Evolutionary conservation across 176 grass and related monocot genomes (phyloP), one percentile per base, ranked within the genome.

Genomic region (Raddia guianensis): DNA sequence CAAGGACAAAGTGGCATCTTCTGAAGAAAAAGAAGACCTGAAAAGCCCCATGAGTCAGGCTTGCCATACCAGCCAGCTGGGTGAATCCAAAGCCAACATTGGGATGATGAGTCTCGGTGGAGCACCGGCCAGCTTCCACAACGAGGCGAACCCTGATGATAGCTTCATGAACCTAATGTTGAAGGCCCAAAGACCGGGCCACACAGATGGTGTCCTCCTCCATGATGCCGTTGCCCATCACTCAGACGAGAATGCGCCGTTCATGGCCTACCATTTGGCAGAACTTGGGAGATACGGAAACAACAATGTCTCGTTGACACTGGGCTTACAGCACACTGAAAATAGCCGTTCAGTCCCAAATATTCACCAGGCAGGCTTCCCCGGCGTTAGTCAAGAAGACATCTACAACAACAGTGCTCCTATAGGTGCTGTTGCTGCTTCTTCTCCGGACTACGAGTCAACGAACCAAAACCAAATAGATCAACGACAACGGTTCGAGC

Each of bases 81-180:
- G 66, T 11, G 89, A 96, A 63, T 91, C 90, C 59, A 91, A 96
- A 76, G 63, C 85, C 61, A 72, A 71, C 44, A 44, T 88, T 13
- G 72, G 59, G 13, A 66, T 74, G 61, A 79, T 85, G 75, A 75
- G 83, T 70, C 59, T 84, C 10, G 78, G 46, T 54, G 91, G 81
- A 54, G 59, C 47, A 34, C 85, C 63, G 15, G 11, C 52, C 44
- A 73, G 88, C 69, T 99, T 95, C 63, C 87, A 83, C 46, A 88
- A 74, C 10, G 92, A 87, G 65, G 86, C 43, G 4, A 82, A 65
- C 75, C 64, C 88, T 0, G 88, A 95, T 27, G 97, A 93, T 40
- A 79, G 93, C 73, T 96, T 93, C 87, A 99, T 96, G 97, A 96
- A 91, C 75, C 86, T 99, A 9, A 90, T 96, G 85, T 49, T 93